Base-by-base conservation (phyloP, 2,329 filamentous ascomycete genomes). In the Colletotrichum tropicicola region DNA sequence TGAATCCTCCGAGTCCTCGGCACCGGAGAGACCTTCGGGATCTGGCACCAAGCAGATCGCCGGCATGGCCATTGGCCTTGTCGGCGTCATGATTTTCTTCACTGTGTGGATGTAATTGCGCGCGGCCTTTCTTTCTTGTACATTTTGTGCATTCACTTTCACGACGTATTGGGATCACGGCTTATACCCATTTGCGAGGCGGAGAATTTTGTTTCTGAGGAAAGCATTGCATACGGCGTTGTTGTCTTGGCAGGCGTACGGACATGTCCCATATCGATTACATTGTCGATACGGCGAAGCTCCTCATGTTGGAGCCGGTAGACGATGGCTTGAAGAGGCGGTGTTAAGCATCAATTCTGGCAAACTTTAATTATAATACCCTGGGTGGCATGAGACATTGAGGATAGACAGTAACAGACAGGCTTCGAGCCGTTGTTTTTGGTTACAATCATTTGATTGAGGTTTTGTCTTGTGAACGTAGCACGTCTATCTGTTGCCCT, bases 11-110 rank as follows among this genome's bases (percentile, higher is more conserved):
- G 73, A 74, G 6, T 73, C 69, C 44, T 70, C 73, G 5, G 70
- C 71, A 41, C 37, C 62, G 10, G 62, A 65, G 13, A 64, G 71
- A 10, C 62, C 72, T 61, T 77, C 79, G 12, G 83, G 81, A 5
- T 77, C 79, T 35, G 79, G 79, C 15, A 80, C 78, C 59, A 81
- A 79, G 70, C 80, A 84, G 67, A 77, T 85, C 53, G 79, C 82
- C 4, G 82, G 82, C 15, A 85, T 85, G 81, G 77, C 79, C 25
- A 78, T 79, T n/a, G 83, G 78, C 4, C 72, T 86, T 8, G 78
- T 81, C 2, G 78, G 76, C 32, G 82, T 86, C n/a, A 83, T 85
- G 82, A 73, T 86, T 65, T 76, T 83, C 41, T 85, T 86, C 66
- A 79, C 83, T 32, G 78, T 83, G 65, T 85, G 82, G 80, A 71